Evolutionary conservation across 495 filamentous ascomycete species (phyloP), one percentile per base, ranked within the genome.

Genomic region (Talaromyces adpressus): DNA sequence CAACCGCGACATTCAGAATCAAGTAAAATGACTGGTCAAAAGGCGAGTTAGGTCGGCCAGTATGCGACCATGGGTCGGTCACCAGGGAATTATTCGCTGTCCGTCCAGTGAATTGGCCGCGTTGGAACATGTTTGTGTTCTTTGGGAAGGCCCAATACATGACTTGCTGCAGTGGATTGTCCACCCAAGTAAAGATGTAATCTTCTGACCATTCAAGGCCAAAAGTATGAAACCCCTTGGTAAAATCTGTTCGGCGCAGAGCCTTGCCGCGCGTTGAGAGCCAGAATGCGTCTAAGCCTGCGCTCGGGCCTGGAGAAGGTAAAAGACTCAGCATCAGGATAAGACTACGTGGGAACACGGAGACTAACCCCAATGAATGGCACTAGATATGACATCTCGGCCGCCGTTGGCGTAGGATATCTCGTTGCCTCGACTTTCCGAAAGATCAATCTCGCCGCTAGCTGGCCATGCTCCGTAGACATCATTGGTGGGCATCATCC

Each of bases 151-250:
- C 86, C 61, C 82, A 86, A 77, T 91, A 95, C 41, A 92, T 78
- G 23, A 94, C 88, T 71, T 92, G 89, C 18, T 92, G 78, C 8
- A 93, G 82, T 20, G 88, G 86, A 25, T 84, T 88, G 78, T 95
- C 85, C 73, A 95, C 82, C 72, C 91, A 95, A 36, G 90, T 91
- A 73, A 92, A 93, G 51, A 95, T 78, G 73, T 95, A 94, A 70
- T 93, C 92, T 60, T 92, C 85, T 62, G 85, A 89, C 91, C 91
- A 95, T 72, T 95, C 91, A 11, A 95, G 67, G 14, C 91, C 91
- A 65, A 85, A 95, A 0, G 83, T 90, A 73, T 95, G 87, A 52
- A 65, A 69, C 16, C 60, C 65, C 16, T 67, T 58, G 51, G 41
- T 29, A 45, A 65, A 69, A 59, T 69, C 65, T 12, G 64, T 69